These are phyloP conservation scores for Pleurotus pulmonarius DNA, from an alignment of 768 basidiomycete genomes.

Conservation along the genomic window DNA sequence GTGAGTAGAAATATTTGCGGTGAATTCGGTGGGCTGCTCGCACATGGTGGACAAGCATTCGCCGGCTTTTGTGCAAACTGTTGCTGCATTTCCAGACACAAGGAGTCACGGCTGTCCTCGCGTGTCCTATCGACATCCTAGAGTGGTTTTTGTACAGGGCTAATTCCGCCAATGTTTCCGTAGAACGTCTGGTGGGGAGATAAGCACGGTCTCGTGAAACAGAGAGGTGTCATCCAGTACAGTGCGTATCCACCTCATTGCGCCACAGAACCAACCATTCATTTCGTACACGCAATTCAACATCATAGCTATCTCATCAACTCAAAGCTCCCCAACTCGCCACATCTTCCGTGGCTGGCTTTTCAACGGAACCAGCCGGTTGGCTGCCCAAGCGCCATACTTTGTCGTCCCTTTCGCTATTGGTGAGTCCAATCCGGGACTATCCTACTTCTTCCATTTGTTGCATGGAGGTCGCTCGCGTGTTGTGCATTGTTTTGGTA, in stretches of 20 bases:
- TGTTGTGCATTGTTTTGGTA: not conserved
- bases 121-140: too few species aligned
- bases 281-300: not conserved
- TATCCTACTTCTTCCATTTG: not conserved
- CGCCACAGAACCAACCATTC: not conserved
- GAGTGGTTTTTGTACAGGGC: constrained; percentile 2
- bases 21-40: not conserved
- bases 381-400: constrained; percentile 62
- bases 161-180: not conserved
- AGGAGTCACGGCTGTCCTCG: too few species aligned
- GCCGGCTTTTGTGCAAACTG: not conserved
- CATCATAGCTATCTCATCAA: constrained; percentile 72
- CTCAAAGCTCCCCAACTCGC: constrained; percentile 70
- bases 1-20: constrained; percentile 43
- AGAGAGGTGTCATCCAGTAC: constrained; percentile 78
- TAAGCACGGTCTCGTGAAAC: constrained; percentile 54
- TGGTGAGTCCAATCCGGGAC: constrained; percentile 44
- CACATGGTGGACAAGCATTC: too few species aligned
- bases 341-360: constrained; percentile 70
- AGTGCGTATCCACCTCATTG: constrained; percentile 46
- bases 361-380: constrained; percentile 82
- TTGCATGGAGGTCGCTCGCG: too few species aligned
- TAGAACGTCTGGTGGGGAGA: constrained; percentile 94
- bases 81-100: not conserved
- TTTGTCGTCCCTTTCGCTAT: constrained; percentile 72